phyloP scores from a whole-genome alignment of 768 basidiomycete genomes.

The Scleroderma citrinum region DNA sequence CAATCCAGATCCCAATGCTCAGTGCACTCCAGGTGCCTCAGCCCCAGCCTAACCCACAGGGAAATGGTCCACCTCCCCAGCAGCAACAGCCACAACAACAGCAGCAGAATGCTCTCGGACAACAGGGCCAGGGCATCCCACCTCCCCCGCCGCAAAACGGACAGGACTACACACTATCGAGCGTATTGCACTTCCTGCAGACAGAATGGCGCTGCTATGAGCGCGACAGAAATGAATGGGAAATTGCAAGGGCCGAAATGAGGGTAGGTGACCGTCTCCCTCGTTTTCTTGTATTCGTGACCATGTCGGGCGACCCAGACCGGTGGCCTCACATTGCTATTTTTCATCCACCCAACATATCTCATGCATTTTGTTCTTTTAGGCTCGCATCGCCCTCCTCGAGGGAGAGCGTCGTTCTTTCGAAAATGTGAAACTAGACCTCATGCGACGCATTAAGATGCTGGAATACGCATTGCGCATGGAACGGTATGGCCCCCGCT shows the following conservation, averaged over 20 bases:
- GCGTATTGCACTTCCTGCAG: conserved; percentile 94
- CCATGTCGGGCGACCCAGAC: too few species aligned
- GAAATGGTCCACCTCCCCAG: conserved; percentile 40
- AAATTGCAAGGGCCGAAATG: conserved; percentile 99
- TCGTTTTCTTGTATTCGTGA: background rate
- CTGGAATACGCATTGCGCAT: conserved; percentile 94
- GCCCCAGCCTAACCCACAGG: conserved; percentile 36
- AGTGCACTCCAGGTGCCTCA: conserved; percentile 63
- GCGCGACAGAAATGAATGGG: conserved; percentile 99
- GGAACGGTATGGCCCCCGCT: conserved; percentile 64
- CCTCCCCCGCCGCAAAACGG: conserved; percentile 80
- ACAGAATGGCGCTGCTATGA: conserved; percentile 98
- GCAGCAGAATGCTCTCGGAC: conserved; percentile 40
- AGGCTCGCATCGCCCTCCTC: conserved; percentile 95
- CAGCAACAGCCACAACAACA: conserved; percentile 58
- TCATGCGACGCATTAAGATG: conserved; percentile 98
- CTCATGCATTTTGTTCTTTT: conserved; percentile 8
- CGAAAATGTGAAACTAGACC: conserved; percentile 93
- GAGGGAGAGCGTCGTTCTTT: conserved; percentile 97
- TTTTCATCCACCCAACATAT: too few species aligned
- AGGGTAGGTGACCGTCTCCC: conserved; percentile 52
- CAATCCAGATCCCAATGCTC: conserved; percentile 63
- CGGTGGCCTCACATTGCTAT: background rate
- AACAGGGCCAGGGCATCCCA: conserved; percentile 54
- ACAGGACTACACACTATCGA: conserved; percentile 89